Conservation (phyloP, 2,329 filamentous ascomycete genomes). For the Microsporum canis region DNA sequence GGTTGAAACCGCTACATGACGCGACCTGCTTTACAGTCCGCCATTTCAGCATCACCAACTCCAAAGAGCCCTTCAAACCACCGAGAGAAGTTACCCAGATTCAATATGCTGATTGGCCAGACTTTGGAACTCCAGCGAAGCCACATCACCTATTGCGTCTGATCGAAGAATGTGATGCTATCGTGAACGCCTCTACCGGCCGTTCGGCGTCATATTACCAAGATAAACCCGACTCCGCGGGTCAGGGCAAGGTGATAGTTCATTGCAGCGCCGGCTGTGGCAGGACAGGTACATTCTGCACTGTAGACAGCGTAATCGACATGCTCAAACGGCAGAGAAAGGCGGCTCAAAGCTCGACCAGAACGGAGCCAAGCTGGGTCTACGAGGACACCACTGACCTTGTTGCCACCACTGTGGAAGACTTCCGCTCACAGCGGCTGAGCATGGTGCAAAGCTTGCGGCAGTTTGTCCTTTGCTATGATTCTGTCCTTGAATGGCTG, state of each 20-base stretch:
- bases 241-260: constrained; percentile 65
- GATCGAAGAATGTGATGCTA: constrained; percentile 76
- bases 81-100: constrained; percentile 89
- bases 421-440: constrained; percentile 75
- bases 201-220: constrained; percentile 39
- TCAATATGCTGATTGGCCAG: constrained; percentile 93
- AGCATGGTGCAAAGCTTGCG: constrained; percentile 95
- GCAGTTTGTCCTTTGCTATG: constrained; percentile 94
- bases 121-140: constrained; percentile 86
- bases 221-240: constrained; percentile 47
- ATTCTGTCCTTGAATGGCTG: constrained; percentile 85
- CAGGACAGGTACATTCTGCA: constrained; percentile 91
- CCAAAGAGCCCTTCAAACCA: constrained; percentile 65
- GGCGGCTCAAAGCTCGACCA: constrained; percentile 14
- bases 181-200: constrained; percentile 35
- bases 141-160: constrained; percentile 75
- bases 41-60: constrained; percentile 73
- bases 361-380: constrained; percentile 47
- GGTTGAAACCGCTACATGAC: constrained; percentile 36
- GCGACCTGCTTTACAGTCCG: constrained; percentile 69
- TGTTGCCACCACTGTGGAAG: constrained; percentile 76
- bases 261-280: constrained; percentile 96
- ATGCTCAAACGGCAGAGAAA: constrained; percentile 75
- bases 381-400: constrained; percentile 61
- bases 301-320: constrained; percentile 88